These are phyloP conservation scores for Iberis amara DNA, from an alignment of 441 rosid genomes.

Conservation along the genomic window DNA sequence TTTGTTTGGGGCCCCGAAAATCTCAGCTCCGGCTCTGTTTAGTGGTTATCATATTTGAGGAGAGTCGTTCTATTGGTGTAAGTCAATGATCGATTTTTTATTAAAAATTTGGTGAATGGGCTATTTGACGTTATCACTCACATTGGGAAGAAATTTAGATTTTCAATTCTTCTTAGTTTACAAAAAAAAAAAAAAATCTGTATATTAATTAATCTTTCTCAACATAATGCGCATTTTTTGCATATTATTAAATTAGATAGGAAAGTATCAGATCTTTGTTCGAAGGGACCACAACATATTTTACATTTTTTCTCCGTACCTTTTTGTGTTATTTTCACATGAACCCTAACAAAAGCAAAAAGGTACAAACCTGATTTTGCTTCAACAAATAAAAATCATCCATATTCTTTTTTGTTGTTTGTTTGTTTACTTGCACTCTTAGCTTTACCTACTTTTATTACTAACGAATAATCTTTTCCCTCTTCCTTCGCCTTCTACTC, in stretches of 20 bases:
- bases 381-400: constrained; percentile 14
- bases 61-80: no score
- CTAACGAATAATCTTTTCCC: constrained; percentile 35
- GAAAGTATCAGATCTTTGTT: background rate
- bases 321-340: constrained; percentile 24
- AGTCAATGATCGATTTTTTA: no score
- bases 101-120: no score
- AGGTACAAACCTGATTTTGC: constrained; percentile 29
- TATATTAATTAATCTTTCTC: no score
- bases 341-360: constrained; percentile 23
- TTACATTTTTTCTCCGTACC: background rate
- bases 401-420: constrained; percentile 23
- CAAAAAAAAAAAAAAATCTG: no score
- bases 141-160: no score
- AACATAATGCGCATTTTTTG: no score
- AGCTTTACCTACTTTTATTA: constrained; percentile 25
- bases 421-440: constrained; percentile 23
- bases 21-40: no score
- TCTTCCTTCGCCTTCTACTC: constrained; percentile 27
- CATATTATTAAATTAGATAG: background rate
- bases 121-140: no score
- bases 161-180: no score
- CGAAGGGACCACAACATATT: constrained; percentile 18
- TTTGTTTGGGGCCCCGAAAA: no score
- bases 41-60: no score